Evolutionary conservation across 202 grass and related monocot species (phyloP), one percentile per base, ranked within the genome.

Genomic region (Bolboschoenoplectus hybrid): DNA sequence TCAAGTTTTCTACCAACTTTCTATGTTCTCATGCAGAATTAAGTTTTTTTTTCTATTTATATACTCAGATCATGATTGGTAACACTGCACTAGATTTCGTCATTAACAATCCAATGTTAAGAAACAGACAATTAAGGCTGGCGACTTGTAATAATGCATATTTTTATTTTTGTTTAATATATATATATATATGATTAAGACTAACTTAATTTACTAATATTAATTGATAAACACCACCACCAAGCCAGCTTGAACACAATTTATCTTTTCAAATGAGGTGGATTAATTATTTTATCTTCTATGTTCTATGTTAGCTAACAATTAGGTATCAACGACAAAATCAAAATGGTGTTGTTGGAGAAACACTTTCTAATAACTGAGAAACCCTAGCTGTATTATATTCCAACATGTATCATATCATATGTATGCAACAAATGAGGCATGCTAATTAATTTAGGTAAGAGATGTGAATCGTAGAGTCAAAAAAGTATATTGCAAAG

Each of bases 11-110:
- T 47, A 87, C 20, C 81, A 55, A 57, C 72, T 65, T 78, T 35
- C 43, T 64, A 36, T 87, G 53, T 79, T 78, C 50, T 77, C 61
- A 76, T 82, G 51, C 81, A 89, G 85, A 87, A 91, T 45, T 26
- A 45, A 47, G 11, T 26, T 26, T 26, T 26, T 64, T 41, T 49
- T 63, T 69, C 35, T 46, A 53, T 67, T 38, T 60, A 62, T 61
- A 62, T 68, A 40, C 14, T 41, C 20, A 64, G 58, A 74, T 78
- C 16, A 83, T 67, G 38, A 69, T 40, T 87, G 68, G 60, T 9
- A 89, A 57, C 17, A 41, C 51, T 46, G 71, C 53, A 82, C 51
- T 49, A 26, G 26, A 26, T 26, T 26, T 26, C 26, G 26, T 26
- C 26, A 26, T 26, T 26, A 26, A 26, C 26, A 26, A 26, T 26